Percentiles rank a stretch among this genome's conserved stretches.
Evolutionary conservation across 2,329 filamentous ascomycete species (phyloP).

Genomic region (Claviceps humidiphila): DNA sequence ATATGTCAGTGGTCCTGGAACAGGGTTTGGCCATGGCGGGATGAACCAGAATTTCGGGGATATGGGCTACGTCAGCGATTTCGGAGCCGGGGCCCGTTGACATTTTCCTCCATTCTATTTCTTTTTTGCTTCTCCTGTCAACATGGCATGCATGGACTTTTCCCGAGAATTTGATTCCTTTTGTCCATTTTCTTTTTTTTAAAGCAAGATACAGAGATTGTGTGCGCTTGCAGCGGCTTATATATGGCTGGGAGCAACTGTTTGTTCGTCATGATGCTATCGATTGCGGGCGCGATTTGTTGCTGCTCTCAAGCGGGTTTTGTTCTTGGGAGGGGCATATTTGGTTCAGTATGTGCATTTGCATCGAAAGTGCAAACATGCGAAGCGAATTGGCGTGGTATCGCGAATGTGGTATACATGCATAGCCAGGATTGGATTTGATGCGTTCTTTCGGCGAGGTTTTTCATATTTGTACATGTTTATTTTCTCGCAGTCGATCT

Average conservation of each 20-base stretch:
- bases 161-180: neutral
- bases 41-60: constrained; percentile 41
- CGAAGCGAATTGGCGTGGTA: too few species aligned
- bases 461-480: too few species aligned
- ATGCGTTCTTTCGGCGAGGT: too few species aligned
- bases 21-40: constrained; percentile 43
- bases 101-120: neutral
- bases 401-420: too few species aligned
- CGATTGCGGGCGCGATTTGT: too few species aligned
- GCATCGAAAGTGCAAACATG: too few species aligned
- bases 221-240: neutral
- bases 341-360: too few species aligned
- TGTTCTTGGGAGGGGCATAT: too few species aligned
- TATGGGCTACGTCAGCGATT: constrained; percentile 39
- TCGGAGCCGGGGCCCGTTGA: constrained; percentile 33
- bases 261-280: neutral
- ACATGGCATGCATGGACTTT: neutral
- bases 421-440: too few species aligned
- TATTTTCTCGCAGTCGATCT: too few species aligned
- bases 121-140: neutral
- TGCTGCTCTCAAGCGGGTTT: too few species aligned
- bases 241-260: neutral
- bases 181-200: neutral
- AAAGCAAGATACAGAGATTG: neutral
- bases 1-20: constrained; percentile 50